These are phyloP conservation scores for Mycena vulgaris DNA, from an alignment of 768 basidiomycete species.

Conservation along the genomic window DNA sequence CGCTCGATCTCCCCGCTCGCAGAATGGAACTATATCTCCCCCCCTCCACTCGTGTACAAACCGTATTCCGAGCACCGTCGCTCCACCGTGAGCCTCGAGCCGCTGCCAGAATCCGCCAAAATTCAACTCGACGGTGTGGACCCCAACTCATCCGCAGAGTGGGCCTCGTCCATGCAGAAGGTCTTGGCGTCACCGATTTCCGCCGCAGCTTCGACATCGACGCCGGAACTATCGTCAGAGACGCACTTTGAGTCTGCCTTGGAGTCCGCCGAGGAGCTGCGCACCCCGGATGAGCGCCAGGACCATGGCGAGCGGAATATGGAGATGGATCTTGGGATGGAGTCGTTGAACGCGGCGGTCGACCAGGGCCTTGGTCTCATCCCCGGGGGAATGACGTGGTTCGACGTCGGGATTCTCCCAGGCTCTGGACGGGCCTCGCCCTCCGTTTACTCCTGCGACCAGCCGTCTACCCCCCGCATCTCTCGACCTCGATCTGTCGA, in stretches of 20 bases:
- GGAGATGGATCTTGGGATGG: conserved; percentile 55
- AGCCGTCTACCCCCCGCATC: conserved; percentile 23
- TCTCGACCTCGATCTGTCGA: conserved; percentile 19
- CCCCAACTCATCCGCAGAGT: conserved; percentile 54
- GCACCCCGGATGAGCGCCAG: conserved; percentile 38
- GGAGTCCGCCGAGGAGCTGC: conserved; percentile 27
- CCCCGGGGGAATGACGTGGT: conserved; percentile 56
- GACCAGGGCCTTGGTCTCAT: conserved; percentile 56
- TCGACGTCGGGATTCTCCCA: conserved; percentile 56
- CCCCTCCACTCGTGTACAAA: conserved; percentile 36
- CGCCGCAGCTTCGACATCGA: conserved; percentile 30
- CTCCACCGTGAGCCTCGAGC: conserved; percentile 24
- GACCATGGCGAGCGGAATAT: conserved; percentile 41
- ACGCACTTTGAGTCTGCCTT: conserved; percentile 30
- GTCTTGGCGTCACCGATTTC: conserved; percentile 30
- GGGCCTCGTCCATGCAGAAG: conserved; percentile 56
- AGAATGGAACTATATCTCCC: conserved; percentile 58
- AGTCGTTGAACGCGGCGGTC: conserved; percentile 48
- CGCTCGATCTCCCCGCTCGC: conserved; percentile 53
- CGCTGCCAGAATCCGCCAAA: conserved; percentile 40
- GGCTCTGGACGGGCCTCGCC: conserved; percentile 26
- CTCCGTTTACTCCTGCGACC: conserved; percentile 34
- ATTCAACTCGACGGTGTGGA: conserved; percentile 52
- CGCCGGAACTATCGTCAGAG: conserved; percentile 24
- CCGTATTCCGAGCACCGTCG: conserved; percentile 4